phyloP scores from a whole-genome alignment of 352 stramenopile genomes.

The Thalassiosira delicatula region DNA sequence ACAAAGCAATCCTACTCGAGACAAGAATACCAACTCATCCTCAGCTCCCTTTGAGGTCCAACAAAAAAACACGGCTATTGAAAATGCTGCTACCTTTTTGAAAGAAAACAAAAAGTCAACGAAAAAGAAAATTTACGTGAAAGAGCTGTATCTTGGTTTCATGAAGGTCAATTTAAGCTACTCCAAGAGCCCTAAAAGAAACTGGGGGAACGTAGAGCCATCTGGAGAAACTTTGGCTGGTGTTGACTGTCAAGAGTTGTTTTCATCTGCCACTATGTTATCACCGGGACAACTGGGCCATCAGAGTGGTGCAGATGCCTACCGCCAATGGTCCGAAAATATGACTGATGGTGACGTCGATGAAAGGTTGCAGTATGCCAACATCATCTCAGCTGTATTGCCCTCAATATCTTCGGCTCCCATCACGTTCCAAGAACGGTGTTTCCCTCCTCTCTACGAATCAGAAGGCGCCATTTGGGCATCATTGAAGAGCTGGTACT shows the following conservation, averaged over 20 bases:
- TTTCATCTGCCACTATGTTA: conserved; percentile 29
- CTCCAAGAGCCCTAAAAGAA: conserved; percentile 76
- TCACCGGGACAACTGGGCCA: conserved; percentile 18
- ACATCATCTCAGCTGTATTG: conserved; percentile 80
- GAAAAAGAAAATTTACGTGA: conserved; percentile 80
- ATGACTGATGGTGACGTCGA: conserved; percentile 32
- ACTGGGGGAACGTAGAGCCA: conserved; percentile 32
- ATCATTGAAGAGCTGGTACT: conserved; percentile 79
- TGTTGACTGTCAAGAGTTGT: conserved; percentile 36
- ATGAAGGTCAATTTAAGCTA: conserved; percentile 83
- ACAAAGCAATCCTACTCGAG: conserved; percentile 16
- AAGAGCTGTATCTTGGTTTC: conserved; percentile 76
- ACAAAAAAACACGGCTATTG: conserved; percentile 26
- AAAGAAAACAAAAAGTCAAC: conserved; percentile 25
- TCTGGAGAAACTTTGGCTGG: conserved; percentile 27
- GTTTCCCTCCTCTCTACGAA: conserved; percentile 83
- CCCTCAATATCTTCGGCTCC: conserved; percentile 81
- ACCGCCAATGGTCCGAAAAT: conserved; percentile 62
- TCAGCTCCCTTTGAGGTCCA: conserved; percentile 26
- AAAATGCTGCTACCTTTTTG: conserved; percentile 44
- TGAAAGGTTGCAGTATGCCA: conserved; percentile 43
- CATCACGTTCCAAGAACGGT: conserved; percentile 76
- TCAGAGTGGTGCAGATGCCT: conserved; percentile 35
- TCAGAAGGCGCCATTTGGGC: conserved; percentile 73
- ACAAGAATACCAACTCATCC: conserved; percentile 2